phyloP scores from a whole-genome alignment of 2,329 filamentous ascomycete genomes.

The Talaromyces verruculosus region DNA sequence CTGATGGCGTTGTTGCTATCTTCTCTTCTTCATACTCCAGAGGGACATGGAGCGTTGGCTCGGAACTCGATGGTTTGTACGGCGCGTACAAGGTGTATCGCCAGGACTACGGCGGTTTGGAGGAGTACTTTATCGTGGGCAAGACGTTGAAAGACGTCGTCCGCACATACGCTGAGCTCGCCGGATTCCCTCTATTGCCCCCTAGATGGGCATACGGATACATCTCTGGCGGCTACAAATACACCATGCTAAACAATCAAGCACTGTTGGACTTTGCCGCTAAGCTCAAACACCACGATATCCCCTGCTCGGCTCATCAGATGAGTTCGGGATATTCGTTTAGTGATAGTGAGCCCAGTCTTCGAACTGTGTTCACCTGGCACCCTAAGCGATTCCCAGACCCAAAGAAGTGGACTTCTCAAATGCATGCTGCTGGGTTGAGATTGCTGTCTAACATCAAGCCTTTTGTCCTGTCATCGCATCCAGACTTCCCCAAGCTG shows the following conservation, averaged over 20 bases:
- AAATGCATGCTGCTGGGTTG: constrained; percentile 65
- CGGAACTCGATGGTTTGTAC: constrained; percentile 75
- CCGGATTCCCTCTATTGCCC: constrained; percentile 66
- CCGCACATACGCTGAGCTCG: constrained; percentile 63
- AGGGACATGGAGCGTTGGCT: constrained; percentile 65
- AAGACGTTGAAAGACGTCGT: constrained; percentile 67
- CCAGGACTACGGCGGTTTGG: constrained; percentile 69
- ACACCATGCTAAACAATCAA: constrained; percentile 59
- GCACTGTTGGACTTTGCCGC: constrained; percentile 61
- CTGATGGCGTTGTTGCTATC: constrained; percentile 63
- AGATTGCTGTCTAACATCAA: constrained; percentile 71
- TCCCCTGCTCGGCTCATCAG: constrained; percentile 69
- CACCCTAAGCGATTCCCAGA: constrained; percentile 69
- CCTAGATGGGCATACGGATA: constrained; percentile 74
- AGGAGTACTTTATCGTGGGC: constrained; percentile 69
- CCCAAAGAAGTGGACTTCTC: constrained; percentile 62
- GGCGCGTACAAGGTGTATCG: constrained; percentile 72
- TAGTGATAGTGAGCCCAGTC: constrained; percentile 65
- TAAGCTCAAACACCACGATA: constrained; percentile 63
- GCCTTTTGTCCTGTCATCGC: constrained; percentile 66
- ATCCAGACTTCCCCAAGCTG: constrained; percentile 65
- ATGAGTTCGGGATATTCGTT: constrained; percentile 73
- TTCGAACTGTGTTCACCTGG: constrained; percentile 71
- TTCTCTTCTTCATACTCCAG: constrained; percentile 67
- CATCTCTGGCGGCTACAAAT: constrained; percentile 66